Conservation (phyloP, 139 green algal species). For the Zygnema circumcarinatum region DNA sequence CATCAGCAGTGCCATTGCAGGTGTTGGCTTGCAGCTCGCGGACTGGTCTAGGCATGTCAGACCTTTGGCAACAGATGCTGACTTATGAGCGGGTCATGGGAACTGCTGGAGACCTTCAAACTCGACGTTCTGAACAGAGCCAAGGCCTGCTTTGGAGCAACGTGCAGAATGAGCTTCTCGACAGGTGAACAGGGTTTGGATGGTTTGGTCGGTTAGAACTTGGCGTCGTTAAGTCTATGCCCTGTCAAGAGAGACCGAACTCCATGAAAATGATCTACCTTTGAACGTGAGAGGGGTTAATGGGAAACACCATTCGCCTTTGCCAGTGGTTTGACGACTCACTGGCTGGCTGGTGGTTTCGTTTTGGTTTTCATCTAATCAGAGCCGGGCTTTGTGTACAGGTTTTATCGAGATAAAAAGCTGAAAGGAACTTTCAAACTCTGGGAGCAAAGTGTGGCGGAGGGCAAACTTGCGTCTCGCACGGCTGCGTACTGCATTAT, state of each 20-base stretch:
- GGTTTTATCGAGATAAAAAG: neutral
- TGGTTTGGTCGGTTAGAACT: neutral
- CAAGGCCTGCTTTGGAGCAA: conserved; percentile 47
- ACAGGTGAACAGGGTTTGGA: conserved; percentile 22
- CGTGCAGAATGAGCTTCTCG: conserved; percentile 41
- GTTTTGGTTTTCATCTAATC: neutral
- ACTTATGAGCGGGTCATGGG: conserved; percentile 44
- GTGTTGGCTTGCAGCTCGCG: conserved; percentile 38
- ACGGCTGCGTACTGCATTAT: neutral
- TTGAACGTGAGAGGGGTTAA: neutral
- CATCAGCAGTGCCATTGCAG: conserved; percentile 25
- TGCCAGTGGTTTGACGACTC: neutral
- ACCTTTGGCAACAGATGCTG: conserved; percentile 34
- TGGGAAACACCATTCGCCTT: neutral
- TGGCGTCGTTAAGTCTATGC: neutral
- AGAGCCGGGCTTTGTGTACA: neutral
- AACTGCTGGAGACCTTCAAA: conserved; percentile 36
- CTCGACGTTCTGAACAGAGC: conserved; percentile 32
- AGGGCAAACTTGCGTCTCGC: conserved; percentile 9
- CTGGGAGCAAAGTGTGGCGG: neutral
- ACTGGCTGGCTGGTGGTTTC: no score
- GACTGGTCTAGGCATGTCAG: conserved; percentile 28
- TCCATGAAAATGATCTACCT: neutral
- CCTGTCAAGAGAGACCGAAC: neutral
- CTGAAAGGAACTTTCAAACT: neutral